Percentiles rank a stretch among this genome's conserved stretches.
Conservation (phyloP, 768 basidiomycete species). For the Tremella mesenterica region DNA sequence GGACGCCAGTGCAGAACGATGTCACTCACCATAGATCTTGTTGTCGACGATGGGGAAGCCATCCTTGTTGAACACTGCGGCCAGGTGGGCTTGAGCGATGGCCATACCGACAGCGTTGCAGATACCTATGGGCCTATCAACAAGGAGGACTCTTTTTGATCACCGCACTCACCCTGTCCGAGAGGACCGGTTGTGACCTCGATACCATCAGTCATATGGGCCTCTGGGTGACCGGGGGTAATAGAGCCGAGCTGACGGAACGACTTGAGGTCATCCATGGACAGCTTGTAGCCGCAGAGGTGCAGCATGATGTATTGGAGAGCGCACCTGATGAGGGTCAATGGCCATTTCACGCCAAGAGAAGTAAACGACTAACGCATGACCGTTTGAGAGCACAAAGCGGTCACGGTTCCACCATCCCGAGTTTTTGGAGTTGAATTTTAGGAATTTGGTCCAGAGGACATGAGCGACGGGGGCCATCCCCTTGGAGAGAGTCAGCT, state of each 20-base stretch:
- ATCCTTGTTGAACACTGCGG: constrained; percentile 80
- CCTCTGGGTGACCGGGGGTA: constrained; percentile 90
- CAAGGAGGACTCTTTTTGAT: not conserved
- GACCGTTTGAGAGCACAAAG: constrained; percentile 94
- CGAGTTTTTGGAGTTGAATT: constrained; percentile 76
- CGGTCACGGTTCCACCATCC: constrained; percentile 95
- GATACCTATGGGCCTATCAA: constrained; percentile 53
- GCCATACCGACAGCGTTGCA: constrained; percentile 88
- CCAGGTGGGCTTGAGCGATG: constrained; percentile 84
- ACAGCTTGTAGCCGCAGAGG: constrained; percentile 81
- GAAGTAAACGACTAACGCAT: constrained; percentile 42
- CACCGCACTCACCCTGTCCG: constrained; percentile 54
- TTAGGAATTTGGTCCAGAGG: constrained; percentile 59
- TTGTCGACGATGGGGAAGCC: constrained; percentile 68
- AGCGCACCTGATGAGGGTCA: constrained; percentile 58
- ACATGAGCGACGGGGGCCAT: constrained; percentile 45
- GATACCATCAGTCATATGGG: constrained; percentile 59
- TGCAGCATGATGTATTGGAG: constrained; percentile 88
- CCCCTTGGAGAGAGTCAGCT: constrained; percentile 20
- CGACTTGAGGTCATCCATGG: constrained; percentile 80
- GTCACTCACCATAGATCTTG: constrained; percentile 66
- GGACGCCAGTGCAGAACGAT: constrained; percentile 2
- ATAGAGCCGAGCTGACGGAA: constrained; percentile 86
- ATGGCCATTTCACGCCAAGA: not conserved
- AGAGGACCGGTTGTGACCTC: constrained; percentile 90